A percentile compares a stretch with the other conserved stretches of the same genome.
Conservation (phyloP, 2,329 filamentous ascomycete genomes). For the Fusarium sp. region DNA sequence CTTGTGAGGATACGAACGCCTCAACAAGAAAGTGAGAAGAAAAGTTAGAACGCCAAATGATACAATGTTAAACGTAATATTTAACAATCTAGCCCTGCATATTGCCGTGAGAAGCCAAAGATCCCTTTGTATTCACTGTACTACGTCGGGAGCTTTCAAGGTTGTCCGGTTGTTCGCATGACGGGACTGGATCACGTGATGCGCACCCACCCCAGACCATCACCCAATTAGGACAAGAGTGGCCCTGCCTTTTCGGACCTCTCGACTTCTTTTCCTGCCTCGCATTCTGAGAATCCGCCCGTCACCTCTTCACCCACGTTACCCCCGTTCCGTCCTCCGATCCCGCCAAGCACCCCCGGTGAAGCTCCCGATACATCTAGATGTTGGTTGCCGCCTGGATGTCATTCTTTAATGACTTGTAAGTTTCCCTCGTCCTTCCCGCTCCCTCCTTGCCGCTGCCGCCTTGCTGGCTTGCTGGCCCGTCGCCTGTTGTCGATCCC, state of each 20-base stretch:
- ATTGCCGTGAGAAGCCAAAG: background rate
- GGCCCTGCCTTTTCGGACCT: slow-evolving; percentile 18
- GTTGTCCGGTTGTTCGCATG: background rate
- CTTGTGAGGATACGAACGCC: background rate
- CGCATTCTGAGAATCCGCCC: slow-evolving; percentile 54
- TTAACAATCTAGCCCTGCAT: background rate
- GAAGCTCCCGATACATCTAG: slow-evolving; percentile 39
- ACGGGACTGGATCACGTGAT: background rate
- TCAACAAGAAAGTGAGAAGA: background rate
- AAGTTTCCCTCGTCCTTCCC: slow-evolving; percentile 52
- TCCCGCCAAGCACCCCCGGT: slow-evolving; percentile 43
- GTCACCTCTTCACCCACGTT: slow-evolving; percentile 31
- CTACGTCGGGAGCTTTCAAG: background rate
- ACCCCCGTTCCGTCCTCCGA: slow-evolving; percentile 46
- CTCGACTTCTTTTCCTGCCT: slow-evolving; percentile 41
- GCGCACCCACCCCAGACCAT: background rate
- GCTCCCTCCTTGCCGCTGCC: slow-evolving; percentile 40
- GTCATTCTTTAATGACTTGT: slow-evolving; percentile 64
- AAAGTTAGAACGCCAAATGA: background rate
- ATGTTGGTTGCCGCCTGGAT: slow-evolving; percentile 51
- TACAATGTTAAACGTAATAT: background rate
- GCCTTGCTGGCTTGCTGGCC: slow-evolving; percentile 49
- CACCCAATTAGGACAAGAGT: background rate
- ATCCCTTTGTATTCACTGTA: background rate
- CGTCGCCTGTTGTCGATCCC: slow-evolving; percentile 54